Base-by-base conservation (phyloP, 2,329 filamentous ascomycete species). In the Teratosphaeria epicoccoides region DNA sequence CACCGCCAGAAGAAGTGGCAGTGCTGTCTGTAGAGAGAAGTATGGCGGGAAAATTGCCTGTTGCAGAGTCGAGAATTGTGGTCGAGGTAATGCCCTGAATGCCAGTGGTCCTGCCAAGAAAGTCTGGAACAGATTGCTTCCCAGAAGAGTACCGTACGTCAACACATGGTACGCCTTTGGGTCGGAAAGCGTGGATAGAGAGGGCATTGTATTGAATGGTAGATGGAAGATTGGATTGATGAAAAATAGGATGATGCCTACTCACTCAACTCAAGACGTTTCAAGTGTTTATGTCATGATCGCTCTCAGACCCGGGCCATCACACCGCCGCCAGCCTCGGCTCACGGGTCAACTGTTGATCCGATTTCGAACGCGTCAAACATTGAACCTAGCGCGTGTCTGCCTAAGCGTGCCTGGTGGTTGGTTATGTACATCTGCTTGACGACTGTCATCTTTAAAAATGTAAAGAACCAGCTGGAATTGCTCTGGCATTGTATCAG, bases 61-160 rank as follows among this genome's bases (percentile, higher is more conserved):
- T 70, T 96, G 91, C 26, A 96, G 79, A 17, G 82, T 76, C 24
- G 84, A 81, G 73, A 98, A 97, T 66, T 88, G 82, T 0, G 87
- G 81, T 24, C 88, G 82, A 24, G 88, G 82, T 33, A 96, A 81
- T 10, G 80, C 78, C 64, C 78, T 83, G 76, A 85, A 95, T 62
- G 88, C 83, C 51, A 90, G 75, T 49, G 88, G 81, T 53, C 88
- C 82, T 48, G 73, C 75, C 54, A 84, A 73, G 70, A 95, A 96
- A 51, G 86, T 85, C 68, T 97, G 88, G 71, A 89, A 97, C 68
- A 95, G 78, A 37, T 88, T 86, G 24, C 85, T 84, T 57, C 93
- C 93, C 12, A 97, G 76, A 47, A 97, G 79, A 20, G 88, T 89
- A 49, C 64, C 89, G 58, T 76, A 88, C 83, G 82, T 81, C 55